These are phyloP conservation scores for Cladosporium sp. DNA, from an alignment of 2,329 filamentous ascomycete genomes.

Conservation along the genomic window DNA sequence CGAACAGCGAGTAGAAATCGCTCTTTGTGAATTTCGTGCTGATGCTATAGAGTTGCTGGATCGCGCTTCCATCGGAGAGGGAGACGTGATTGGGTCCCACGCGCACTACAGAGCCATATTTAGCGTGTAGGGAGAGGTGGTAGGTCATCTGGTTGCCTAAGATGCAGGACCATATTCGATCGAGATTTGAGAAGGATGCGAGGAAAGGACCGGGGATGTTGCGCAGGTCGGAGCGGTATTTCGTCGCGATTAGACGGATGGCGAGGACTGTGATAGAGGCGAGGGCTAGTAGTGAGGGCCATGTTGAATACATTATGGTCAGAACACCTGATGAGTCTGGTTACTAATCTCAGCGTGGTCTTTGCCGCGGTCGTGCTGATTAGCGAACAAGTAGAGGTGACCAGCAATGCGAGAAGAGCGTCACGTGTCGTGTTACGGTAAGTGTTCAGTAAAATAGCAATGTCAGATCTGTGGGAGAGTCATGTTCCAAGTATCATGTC, in stretches of 20 bases:
- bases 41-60: constrained; percentile 53
- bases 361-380: background rate
- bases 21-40: constrained; percentile 20
- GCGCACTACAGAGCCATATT: constrained; percentile 64
- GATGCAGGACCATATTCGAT: constrained; percentile 54
- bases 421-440: no score
- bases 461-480: no score
- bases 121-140: constrained; percentile 54
- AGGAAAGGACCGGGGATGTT: constrained; percentile 49
- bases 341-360: background rate
- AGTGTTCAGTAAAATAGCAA: no score
- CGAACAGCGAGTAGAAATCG: constrained; percentile 19
- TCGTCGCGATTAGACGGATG: background rate
- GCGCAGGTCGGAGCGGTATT: constrained; percentile 22
- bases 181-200: constrained; percentile 48
- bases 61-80: constrained; percentile 64
- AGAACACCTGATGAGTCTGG: background rate
- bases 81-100: constrained; percentile 73
- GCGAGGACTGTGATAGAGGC: background rate
- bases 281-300: background rate
- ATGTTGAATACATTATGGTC: background rate
- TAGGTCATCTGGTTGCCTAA: constrained; percentile 63
- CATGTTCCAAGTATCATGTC: no score
- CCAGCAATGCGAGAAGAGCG: no score
- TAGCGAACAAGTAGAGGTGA: background rate